Evolutionary conservation across 306 rosid species (phyloP).

Genomic region (Castanea mollissima): DNA sequence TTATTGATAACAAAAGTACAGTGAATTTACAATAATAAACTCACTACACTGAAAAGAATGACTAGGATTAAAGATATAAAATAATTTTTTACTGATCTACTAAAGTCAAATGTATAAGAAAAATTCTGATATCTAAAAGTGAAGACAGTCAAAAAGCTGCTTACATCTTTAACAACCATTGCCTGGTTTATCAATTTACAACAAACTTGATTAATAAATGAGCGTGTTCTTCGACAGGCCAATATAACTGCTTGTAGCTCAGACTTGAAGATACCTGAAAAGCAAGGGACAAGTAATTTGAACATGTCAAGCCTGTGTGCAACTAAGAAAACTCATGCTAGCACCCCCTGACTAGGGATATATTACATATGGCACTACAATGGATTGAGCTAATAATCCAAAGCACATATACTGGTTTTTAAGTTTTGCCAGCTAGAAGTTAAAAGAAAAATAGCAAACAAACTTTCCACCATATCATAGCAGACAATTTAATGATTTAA

Average conservation of each 20-base stretch:
- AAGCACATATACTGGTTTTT: slow-evolving; percentile 4
- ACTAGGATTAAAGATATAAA: neutral
- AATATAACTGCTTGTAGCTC: slow-evolving; percentile 79
- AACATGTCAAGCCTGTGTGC: slow-evolving; percentile 7
- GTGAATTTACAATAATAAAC: too few relatives aligned
- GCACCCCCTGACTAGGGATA: neutral
- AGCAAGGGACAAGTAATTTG: slow-evolving; percentile 15
- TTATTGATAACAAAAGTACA: too few relatives aligned
- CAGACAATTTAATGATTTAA: slow-evolving; percentile 12
- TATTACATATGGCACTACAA: neutral
- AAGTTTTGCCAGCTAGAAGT: neutral
- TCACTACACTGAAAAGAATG: neutral
- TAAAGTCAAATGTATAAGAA: neutral
- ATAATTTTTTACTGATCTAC: neutral
- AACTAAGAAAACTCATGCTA: slow-evolving; percentile 11
- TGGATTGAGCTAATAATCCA: neutral
- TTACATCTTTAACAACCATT: slow-evolving; percentile 59
- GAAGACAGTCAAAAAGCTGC: slow-evolving; percentile 28
- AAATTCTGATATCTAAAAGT: neutral
- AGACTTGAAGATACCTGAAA: slow-evolving; percentile 64
- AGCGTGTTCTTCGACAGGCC: slow-evolving; percentile 67
- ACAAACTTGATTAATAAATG: slow-evolving; percentile 59
- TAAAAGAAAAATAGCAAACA: neutral
- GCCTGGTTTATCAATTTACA: slow-evolving; percentile 41
- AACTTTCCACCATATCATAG: neutral